These are phyloP conservation scores for Musa schizocarpa DNA, from an alignment of 176 grass and related monocot genomes.

Conservation along the genomic window DNA sequence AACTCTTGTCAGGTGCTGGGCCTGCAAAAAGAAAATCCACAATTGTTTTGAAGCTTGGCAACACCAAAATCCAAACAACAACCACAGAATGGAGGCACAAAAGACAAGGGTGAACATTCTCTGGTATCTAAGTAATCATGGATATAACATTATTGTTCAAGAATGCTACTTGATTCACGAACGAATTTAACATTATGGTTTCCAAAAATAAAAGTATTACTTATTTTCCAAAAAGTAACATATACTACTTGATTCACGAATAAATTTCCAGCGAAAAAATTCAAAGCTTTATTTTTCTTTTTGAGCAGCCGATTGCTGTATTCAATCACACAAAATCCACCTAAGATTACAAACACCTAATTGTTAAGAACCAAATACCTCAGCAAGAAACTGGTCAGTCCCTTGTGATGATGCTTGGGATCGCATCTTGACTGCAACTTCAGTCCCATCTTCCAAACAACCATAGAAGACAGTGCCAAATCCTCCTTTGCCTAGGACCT, in stretches of 20 bases:
- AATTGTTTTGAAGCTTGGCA: background rate
- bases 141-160: background rate
- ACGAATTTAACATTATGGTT: too few species aligned
- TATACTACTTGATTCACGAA: too few species aligned
- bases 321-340: background rate
- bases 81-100: background rate
- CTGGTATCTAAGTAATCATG: background rate
- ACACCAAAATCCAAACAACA: background rate
- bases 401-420: background rate
- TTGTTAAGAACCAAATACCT: background rate
- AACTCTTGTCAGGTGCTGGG: slow-evolving; percentile 23
- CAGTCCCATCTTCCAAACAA: slow-evolving; percentile 1
- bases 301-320: background rate
- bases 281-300: background rate
- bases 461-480: slow-evolving; percentile 3
- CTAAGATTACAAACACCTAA: background rate
- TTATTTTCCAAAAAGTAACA: background rate
- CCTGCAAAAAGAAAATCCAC: background rate
- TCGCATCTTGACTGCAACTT: slow-evolving; percentile 12
- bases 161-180: background rate
- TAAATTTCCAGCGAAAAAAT: background rate
- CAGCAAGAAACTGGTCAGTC: slow-evolving; percentile 1
- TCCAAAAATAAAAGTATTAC: background rate
- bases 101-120: background rate
- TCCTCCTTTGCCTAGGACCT: slow-evolving; percentile 6